Evolutionary conservation across 305 asterid genomes (phyloP).

Genomic region (Solanum hybrid): DNA sequence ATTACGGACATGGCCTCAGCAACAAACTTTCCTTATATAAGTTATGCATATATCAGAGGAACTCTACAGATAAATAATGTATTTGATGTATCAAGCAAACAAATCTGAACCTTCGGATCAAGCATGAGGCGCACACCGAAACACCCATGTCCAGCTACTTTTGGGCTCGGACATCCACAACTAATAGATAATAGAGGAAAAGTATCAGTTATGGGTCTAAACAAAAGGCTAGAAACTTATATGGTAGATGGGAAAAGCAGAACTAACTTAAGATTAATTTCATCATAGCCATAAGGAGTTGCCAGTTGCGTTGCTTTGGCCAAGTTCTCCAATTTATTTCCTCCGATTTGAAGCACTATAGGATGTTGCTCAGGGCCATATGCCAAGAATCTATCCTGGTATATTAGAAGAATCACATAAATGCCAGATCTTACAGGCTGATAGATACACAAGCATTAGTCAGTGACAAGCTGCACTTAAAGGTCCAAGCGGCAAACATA

Average conservation of each 20-base stretch:
- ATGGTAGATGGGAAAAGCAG: constrained; percentile 1
- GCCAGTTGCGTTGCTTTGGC: constrained; percentile 87
- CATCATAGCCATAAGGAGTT: constrained; percentile 79
- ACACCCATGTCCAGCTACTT: constrained; percentile 98
- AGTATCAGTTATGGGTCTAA: constrained; percentile 8
- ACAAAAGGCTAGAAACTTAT: constrained; percentile 2
- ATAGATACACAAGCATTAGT: neutral
- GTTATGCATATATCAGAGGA: constrained; percentile 29
- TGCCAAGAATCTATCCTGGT: constrained; percentile 83
- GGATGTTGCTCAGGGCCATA: constrained; percentile 92
- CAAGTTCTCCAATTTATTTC: constrained; percentile 73
- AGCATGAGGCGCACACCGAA: constrained; percentile 93
- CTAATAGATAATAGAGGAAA: constrained; percentile 26
- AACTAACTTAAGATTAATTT: constrained; percentile 83
- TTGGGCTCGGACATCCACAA: constrained; percentile 94
- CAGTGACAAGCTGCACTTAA: neutral
- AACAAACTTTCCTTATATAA: constrained; percentile 80
- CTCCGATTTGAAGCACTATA: constrained; percentile 90
- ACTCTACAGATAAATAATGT: constrained; percentile 3
- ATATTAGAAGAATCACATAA: constrained; percentile 15
- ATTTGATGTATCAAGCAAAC: constrained; percentile 6
- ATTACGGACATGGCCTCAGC: constrained; percentile 94
- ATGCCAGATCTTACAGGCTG: constrained; percentile 7
- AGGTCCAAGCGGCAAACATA: neutral
- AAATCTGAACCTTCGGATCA: constrained; percentile 70